phyloP scores from a whole-genome alignment of 1,284 basidiomycete genomes.

The Ustilago curta region DNA sequence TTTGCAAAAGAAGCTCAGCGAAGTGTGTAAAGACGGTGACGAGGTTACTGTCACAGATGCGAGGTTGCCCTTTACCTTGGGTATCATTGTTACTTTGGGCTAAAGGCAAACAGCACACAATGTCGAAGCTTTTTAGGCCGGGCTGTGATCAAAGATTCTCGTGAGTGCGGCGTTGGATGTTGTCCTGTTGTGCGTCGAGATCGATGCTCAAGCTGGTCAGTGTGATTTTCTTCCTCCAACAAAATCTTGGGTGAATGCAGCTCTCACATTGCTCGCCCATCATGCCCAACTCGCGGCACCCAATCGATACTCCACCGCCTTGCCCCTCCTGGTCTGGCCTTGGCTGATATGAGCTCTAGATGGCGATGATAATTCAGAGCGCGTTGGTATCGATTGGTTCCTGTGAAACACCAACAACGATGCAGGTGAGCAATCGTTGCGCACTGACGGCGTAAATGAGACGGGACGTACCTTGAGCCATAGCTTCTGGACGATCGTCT shows the following conservation, averaged over 20 bases:
- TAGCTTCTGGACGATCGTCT: slow-evolving; percentile 37
- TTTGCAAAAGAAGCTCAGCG: slow-evolving; percentile 83
- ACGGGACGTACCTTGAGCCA: slow-evolving; percentile 42
- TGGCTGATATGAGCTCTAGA: slow-evolving; percentile 11
- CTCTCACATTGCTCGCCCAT: slow-evolving; percentile 45
- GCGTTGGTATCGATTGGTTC: slow-evolving; percentile 26
- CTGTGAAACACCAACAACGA: slow-evolving; percentile 4
- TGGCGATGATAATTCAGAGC: slow-evolving; percentile 38
- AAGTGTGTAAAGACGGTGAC: slow-evolving; percentile 80
- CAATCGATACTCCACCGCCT: slow-evolving; percentile 39
- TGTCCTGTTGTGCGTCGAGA: slow-evolving; percentile 9
- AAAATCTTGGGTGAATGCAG: too few species aligned
- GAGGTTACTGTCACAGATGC: slow-evolving; percentile 89
- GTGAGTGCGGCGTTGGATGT: slow-evolving; percentile 19
- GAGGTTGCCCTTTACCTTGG: slow-evolving; percentile 79
- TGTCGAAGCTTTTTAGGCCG: neutral
- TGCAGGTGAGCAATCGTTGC: neutral
- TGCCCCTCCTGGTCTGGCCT: neutral
- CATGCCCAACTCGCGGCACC: slow-evolving; percentile 31
- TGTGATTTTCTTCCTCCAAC: too few species aligned
- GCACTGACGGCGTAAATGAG: too few species aligned
- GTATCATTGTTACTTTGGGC: slow-evolving; percentile 24
- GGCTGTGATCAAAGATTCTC: slow-evolving; percentile 12
- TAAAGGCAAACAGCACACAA: neutral
- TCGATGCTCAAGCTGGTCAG: neutral